A percentile compares a stretch with the other conserved stretches of the same genome.
Conservation (phyloP, 208 protist species). For the Acanthamoeba sp. region DNA sequence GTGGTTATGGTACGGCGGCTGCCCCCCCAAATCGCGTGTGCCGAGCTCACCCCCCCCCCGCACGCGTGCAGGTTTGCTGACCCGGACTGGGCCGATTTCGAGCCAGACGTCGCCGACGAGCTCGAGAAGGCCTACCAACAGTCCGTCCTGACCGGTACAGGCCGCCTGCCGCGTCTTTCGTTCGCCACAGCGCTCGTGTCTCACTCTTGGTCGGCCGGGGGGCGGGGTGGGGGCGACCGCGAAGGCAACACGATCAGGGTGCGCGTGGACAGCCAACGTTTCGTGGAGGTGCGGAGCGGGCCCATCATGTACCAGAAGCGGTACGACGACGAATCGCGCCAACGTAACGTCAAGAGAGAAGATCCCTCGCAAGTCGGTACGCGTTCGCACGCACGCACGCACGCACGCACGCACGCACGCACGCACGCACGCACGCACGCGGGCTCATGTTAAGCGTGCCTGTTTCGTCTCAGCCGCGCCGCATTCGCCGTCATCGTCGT, state of each 20-base stretch:
- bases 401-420: too few species aligned
- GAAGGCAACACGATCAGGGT: not conserved
- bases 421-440: too few species aligned
- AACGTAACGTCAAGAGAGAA: not conserved
- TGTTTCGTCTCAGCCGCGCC: not conserved
- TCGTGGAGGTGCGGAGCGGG: not conserved
- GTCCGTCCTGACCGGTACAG: not conserved
- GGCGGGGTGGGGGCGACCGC: not conserved
- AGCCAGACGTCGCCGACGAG: not conserved
- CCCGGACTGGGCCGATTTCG: not conserved
- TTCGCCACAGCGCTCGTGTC: too few species aligned
- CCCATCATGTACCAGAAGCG: not conserved
- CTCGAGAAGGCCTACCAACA: constrained; percentile 22
- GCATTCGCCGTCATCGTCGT: not conserved
- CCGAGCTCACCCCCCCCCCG: too few species aligned
- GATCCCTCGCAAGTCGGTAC: not conserved
- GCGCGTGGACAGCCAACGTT: not conserved
- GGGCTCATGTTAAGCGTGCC: too few species aligned
- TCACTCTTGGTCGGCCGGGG: not conserved
- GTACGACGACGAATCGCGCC: constrained; percentile 42
- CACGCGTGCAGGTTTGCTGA: not conserved
- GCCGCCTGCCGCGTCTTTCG: too few species aligned
- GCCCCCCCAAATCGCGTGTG: too few species aligned
- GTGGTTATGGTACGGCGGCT: not conserved
- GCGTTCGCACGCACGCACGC: too few species aligned